phyloP scores from a whole-genome alignment of 1,284 basidiomycete genomes.

The Ganoderma leucocontextum region DNA sequence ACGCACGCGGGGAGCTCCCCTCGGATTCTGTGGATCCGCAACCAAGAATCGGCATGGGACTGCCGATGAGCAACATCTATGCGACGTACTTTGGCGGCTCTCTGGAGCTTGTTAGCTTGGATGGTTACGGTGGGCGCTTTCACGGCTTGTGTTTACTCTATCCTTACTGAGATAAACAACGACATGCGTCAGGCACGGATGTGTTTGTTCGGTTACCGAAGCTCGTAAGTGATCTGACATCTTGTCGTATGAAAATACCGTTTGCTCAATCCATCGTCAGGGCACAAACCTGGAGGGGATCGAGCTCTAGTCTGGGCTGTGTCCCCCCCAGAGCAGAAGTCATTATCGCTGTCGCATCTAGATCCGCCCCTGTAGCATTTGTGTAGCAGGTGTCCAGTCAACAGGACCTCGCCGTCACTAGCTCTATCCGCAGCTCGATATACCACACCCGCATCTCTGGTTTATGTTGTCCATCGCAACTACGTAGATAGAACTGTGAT shows the following conservation, averaged over 20 bases:
- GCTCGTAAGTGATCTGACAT: constrained; percentile 59
- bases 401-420: background rate
- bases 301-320: constrained; percentile 58
- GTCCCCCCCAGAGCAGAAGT: background rate
- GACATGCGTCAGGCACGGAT: constrained; percentile 68
- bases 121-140: constrained; percentile 77
- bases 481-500: background rate
- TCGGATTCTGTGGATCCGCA: constrained; percentile 61
- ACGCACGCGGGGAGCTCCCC: constrained; percentile 44
- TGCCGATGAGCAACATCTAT: constrained; percentile 88
- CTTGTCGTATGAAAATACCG: background rate
- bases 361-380: background rate
- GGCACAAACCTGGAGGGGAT: constrained; percentile 87
- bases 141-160: background rate
- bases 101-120: constrained; percentile 80
- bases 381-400: background rate
- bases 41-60: constrained; percentile 77
- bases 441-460: background rate
- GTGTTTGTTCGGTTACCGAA: constrained; percentile 84
- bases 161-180: constrained; percentile 4
- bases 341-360: background rate
- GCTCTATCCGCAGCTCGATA: background rate
- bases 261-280: constrained; percentile 47
- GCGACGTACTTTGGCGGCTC: constrained; percentile 89
- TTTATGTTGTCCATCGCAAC: background rate